A percentile compares a stretch with the other conserved stretches of the same genome.
These are phyloP conservation scores for Sporothrix curviconia DNA, from an alignment of 2,329 filamentous ascomycete species.

Conservation along the genomic window DNA sequence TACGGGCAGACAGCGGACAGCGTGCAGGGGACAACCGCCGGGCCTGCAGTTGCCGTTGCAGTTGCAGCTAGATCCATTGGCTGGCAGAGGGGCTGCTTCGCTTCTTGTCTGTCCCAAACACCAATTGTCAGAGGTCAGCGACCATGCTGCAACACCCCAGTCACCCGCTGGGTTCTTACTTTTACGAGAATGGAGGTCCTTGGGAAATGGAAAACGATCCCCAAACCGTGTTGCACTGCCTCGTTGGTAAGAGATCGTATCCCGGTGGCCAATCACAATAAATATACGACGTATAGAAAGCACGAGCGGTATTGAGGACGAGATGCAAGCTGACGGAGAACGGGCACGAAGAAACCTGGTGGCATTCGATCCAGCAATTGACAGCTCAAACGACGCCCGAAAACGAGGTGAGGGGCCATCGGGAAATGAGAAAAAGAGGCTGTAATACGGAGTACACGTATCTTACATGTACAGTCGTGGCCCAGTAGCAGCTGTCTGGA, in stretches of 20 bases:
- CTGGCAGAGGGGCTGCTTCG: not conserved
- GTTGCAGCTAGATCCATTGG: constrained; percentile 7
- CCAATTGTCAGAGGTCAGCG: constrained; percentile 10
- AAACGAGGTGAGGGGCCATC: not conserved
- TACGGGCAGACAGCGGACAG: no score
- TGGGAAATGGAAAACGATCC: no score
- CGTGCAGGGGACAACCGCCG: constrained; percentile 1
- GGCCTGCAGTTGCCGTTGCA: not conserved
- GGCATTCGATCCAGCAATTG: no score
- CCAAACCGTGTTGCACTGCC: no score
- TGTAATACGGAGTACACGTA: no score
- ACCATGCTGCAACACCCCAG: not conserved
- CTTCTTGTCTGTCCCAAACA: constrained; percentile 7
- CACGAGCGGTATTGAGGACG: not conserved
- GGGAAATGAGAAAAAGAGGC: constrained; percentile 6
- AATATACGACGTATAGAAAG: no score
- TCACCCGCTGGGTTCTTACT: no score
- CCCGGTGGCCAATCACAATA: not conserved
- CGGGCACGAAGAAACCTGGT: no score
- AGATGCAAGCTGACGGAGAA: not conserved
- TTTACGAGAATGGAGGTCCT: no score
- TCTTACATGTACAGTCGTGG: no score
- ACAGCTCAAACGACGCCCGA: constrained; percentile 5
- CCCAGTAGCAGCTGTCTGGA: constrained; percentile 2
- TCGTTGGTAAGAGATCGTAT: not conserved